A percentile compares a stretch with the other conserved stretches of the same genome.
Evolutionary conservation across 1,139 yeast species (phyloP).

Genomic region (Casaregolazyma lundiana): DNA sequence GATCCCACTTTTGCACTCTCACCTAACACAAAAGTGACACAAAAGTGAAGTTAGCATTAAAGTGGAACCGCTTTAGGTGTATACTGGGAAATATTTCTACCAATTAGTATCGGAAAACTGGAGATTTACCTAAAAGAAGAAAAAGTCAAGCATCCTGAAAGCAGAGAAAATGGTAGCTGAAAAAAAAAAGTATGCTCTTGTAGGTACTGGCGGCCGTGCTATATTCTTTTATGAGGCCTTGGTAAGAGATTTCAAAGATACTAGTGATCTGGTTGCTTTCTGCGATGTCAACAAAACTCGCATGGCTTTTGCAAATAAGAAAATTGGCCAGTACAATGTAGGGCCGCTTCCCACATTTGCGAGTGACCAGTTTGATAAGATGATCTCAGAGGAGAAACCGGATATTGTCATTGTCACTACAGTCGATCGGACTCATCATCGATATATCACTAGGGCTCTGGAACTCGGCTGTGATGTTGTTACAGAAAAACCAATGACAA

Average conservation of each 20-base stretch:
- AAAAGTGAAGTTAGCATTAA: no score
- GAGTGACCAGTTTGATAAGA: constrained; percentile 17
- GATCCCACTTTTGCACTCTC: no score
- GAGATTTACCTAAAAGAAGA: no score
- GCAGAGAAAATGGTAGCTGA: background rate
- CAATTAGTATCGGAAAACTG: no score
- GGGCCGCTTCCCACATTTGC: constrained; percentile 15
- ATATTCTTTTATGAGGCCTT: constrained; percentile 17
- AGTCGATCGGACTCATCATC: constrained; percentile 19
- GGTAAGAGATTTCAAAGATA: constrained; percentile 16
- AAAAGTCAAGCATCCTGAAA: no score
- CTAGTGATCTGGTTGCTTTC: constrained; percentile 17
- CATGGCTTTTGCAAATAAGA: constrained; percentile 17
- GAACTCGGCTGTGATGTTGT: constrained; percentile 18
- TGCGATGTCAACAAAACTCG: constrained; percentile 19
- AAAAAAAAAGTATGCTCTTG: constrained; percentile 16
- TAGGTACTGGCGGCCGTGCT: constrained; percentile 20
- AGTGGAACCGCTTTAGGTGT: no score
- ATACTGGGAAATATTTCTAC: no score
- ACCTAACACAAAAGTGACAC: no score
- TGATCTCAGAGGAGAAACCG: constrained; percentile 16
- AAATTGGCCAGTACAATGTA: constrained; percentile 14
- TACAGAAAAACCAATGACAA: constrained; percentile 19
- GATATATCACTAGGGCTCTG: constrained; percentile 17
- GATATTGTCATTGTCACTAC: constrained; percentile 19